Base-by-base conservation (phyloP, 352 stramenopile species). In the Phytophthora tubulina region DNA sequence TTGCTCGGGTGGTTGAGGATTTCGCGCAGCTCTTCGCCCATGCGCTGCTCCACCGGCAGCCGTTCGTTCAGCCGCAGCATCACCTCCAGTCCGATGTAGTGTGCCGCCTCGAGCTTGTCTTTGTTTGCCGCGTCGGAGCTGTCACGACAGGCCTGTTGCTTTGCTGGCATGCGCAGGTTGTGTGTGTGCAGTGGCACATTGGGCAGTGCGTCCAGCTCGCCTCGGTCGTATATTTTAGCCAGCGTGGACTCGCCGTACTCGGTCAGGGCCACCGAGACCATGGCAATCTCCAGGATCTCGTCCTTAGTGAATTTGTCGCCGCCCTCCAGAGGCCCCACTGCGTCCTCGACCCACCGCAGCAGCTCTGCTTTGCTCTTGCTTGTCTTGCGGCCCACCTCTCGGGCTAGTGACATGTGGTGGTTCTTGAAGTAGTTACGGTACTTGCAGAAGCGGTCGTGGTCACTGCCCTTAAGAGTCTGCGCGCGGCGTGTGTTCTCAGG, bases 391-490 rank as follows among this genome's bases (percentile, higher is more conserved):
- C 72, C 65, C n/a, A 85, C 72, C 51, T 79, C 78, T 31, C 75
- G 63, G 10, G 78, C 78, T 2, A 85, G 62, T 17, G 74, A 76
- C 72, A 79, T 82, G 44, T 85, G 75, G 58, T 82, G 75, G 51
- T 85, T 85, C 46, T 85, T 85, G 52, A 85, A 85, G 50, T 76
- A 82, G 63, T 85, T 85, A 35, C 78, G 74, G 64, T 81, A 85
- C 65, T 82, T 81, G 45, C 64, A 76, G 60, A 82, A 85, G 4
- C 75, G 75, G 44, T 84, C 76, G 7, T 42, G 39, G 31, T 75
- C 63, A 4, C 41, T 61, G 17, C 35, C 36, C 7, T 42, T 27
- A 14, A 84, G 76, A 27, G 9, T 54, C 45, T 81, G 67, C 30
- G 76, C 76, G 14, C 63, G 73, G 33, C 46, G 64, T 3, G 76